These are phyloP conservation scores for Lasiosphaeria ovina DNA, from an alignment of 495 filamentous ascomycete species.

Conservation along the genomic window DNA sequence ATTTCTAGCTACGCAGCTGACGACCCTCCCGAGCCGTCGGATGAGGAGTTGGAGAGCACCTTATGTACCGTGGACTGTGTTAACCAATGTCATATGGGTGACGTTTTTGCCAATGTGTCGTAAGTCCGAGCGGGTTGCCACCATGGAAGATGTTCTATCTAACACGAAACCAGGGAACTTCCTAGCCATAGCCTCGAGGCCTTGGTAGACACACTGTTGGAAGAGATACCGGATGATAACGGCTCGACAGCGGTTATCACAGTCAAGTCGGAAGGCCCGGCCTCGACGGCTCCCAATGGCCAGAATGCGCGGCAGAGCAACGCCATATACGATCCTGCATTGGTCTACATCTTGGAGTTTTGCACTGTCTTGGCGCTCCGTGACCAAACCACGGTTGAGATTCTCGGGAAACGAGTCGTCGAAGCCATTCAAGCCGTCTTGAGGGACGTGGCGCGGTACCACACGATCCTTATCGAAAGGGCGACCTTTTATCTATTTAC, in stretches of 20 bases:
- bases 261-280: slow-evolving; percentile 76
- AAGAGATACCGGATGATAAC: slow-evolving; percentile 82
- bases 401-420: slow-evolving; percentile 73
- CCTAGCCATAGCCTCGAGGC: slow-evolving; percentile 62
- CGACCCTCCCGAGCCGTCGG: slow-evolving; percentile 94
- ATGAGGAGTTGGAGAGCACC: slow-evolving; percentile 95
- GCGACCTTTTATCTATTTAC: slow-evolving; percentile 83
- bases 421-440: slow-evolving; percentile 78
- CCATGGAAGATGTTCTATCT: not conserved
- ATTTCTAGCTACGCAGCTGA: slow-evolving; percentile 98
- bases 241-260: slow-evolving; percentile 73
- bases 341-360: slow-evolving; percentile 86
- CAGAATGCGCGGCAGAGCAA: slow-evolving; percentile 48
- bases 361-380: slow-evolving; percentile 81
- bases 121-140: slow-evolving; percentile 41
- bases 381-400: slow-evolving; percentile 66
- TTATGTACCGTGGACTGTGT: slow-evolving; percentile 92
- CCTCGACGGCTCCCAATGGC: slow-evolving; percentile 57
- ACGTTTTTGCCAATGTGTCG: slow-evolving; percentile 82
- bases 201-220: slow-evolving; percentile 70
- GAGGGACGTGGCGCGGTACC: slow-evolving; percentile 72
- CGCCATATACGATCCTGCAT: slow-evolving; percentile 78
- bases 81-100: slow-evolving; percentile 79
- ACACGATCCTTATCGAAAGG: slow-evolving; percentile 76
- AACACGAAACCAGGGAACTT: slow-evolving; percentile 55